Percentiles rank a stretch among this genome's conserved stretches.
phyloP scores from a whole-genome alignment of 2,329 filamentous ascomycete species.

The Hypoxylon sp. region DNA sequence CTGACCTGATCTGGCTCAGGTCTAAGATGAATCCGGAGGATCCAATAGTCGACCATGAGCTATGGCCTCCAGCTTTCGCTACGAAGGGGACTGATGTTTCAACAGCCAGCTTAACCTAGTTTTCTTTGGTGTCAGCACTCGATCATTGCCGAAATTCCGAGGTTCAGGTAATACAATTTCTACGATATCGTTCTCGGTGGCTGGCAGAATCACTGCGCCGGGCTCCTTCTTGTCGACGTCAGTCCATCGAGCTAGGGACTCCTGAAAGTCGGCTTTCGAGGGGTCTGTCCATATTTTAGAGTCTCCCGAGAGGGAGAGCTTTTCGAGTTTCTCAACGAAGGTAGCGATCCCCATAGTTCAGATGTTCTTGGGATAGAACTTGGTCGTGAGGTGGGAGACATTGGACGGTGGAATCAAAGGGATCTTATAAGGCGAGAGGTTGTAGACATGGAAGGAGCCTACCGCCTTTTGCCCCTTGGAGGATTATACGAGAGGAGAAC shows the following conservation, averaged over 20 bases:
- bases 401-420: neutral
- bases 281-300: slow-evolving; percentile 8
- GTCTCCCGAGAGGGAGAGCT: neutral
- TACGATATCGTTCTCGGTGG: slow-evolving; percentile 9
- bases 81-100: slow-evolving; percentile 11
- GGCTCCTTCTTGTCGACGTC: slow-evolving; percentile 11
- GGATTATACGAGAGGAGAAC: neutral
- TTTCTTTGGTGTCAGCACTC: neutral
- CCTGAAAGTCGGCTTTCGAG: slow-evolving; percentile 14
- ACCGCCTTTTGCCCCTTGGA: neutral
- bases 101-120: slow-evolving; percentile 7
- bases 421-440: neutral
- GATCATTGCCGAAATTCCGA: neutral
- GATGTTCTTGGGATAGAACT: neutral
- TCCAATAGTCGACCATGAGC: slow-evolving; percentile 22
- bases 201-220: slow-evolving; percentile 7
- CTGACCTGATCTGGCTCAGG: slow-evolving; percentile 8
- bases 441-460: neutral
- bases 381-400: neutral
- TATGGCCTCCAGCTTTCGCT: slow-evolving; percentile 11
- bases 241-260: slow-evolving; percentile 15
- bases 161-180: slow-evolving; percentile 1
- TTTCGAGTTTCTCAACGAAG: slow-evolving; percentile 5
- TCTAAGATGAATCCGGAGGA: slow-evolving; percentile 12
- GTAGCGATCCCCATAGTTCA: slow-evolving; percentile 5